Evolutionary conservation across 2,329 filamentous ascomycete species (phyloP).

Genomic region (Calonectria ilicicola): DNA sequence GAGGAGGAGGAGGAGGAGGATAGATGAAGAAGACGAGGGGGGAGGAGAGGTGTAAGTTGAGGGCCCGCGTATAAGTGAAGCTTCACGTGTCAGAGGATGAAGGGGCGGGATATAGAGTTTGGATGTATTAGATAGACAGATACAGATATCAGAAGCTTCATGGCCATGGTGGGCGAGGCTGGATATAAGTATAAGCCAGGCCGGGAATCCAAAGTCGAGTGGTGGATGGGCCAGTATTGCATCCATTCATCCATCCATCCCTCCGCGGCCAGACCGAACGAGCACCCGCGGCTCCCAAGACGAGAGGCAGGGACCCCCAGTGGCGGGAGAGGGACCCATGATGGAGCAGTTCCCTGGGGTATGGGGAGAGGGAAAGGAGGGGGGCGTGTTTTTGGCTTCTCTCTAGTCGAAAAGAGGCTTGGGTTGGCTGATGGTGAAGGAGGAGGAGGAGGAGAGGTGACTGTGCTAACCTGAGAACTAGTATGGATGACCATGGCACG

Average conservation of each 20-base stretch:
- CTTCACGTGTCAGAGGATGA: slow-evolving; percentile 14
- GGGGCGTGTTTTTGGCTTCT: slow-evolving; percentile 4
- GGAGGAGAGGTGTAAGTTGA: neutral
- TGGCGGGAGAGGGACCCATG: slow-evolving; percentile 11
- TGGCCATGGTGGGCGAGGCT: slow-evolving; percentile 25
- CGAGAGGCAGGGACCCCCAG: neutral
- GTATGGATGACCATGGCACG: slow-evolving; percentile 6
- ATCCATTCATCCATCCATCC: slow-evolving; percentile 20
- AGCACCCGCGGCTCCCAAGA: slow-evolving; percentile 12
- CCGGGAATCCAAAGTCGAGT: slow-evolving; percentile 30
- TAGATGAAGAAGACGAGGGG: neutral
- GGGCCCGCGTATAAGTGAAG: slow-evolving; percentile 24
- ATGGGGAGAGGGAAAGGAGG: neutral
- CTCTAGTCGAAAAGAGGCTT: slow-evolving; percentile 9
- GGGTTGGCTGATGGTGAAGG: neutral
- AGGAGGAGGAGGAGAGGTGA: neutral
- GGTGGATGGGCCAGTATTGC: neutral
- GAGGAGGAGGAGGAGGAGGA: neutral
- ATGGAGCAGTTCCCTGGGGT: slow-evolving; percentile 1
- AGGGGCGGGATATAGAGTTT: slow-evolving; percentile 6
- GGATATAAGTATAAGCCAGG: slow-evolving; percentile 40
- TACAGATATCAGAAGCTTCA: slow-evolving; percentile 9
- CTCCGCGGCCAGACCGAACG: slow-evolving; percentile 12
- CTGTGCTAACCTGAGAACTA: neutral
- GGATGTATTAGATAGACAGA: neutral